These are phyloP conservation scores for Boletus eberwhitei DNA, from an alignment of 768 basidiomycete genomes.

Conservation along the genomic window DNA sequence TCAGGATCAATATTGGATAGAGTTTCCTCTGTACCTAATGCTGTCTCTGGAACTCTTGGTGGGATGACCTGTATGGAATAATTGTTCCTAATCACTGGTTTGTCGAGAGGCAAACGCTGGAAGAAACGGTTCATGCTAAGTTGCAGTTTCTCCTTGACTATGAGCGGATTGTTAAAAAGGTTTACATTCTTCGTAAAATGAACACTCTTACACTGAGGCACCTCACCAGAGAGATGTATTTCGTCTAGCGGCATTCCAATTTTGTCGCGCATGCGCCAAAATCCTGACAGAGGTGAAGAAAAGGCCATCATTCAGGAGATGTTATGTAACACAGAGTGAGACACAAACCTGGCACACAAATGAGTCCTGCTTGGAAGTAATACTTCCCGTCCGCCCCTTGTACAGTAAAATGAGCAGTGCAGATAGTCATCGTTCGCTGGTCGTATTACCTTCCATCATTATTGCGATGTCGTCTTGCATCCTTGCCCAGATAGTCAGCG, in stretches of 20 bases:
- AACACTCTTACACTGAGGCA: conserved; percentile 62
- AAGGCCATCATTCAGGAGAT: not conserved
- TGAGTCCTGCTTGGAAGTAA: conserved; percentile 74
- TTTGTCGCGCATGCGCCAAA: conserved; percentile 80
- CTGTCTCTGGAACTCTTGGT: not conserved
- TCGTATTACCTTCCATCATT: conserved; percentile 53
- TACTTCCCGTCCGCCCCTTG: conserved; percentile 65
- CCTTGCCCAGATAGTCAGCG: conserved; percentile 25
- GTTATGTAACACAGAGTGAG: not conserved
- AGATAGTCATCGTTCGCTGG: not conserved
- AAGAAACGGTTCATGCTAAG: conserved; percentile 70
- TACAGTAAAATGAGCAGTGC: not conserved
- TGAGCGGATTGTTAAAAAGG: conserved; percentile 2
- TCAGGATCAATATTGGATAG: conserved; percentile 49
- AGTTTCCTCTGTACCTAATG: conserved; percentile 6
- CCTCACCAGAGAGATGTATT: conserved; percentile 62
- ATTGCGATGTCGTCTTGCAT: conserved; percentile 58
- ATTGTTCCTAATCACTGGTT: conserved; percentile 74
- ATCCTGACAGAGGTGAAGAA: conserved; percentile 41
- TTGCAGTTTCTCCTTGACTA: conserved; percentile 64
- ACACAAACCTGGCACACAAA: conserved; percentile 58
- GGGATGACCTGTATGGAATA: conserved; percentile 47
- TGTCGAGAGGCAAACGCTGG: conserved; percentile 59
- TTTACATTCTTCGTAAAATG: not conserved
- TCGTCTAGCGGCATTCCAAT: conserved; percentile 70